Evolutionary conservation across 768 basidiomycete species (phyloP).

Genomic region (Hebeloma cylindrosporum): DNA sequence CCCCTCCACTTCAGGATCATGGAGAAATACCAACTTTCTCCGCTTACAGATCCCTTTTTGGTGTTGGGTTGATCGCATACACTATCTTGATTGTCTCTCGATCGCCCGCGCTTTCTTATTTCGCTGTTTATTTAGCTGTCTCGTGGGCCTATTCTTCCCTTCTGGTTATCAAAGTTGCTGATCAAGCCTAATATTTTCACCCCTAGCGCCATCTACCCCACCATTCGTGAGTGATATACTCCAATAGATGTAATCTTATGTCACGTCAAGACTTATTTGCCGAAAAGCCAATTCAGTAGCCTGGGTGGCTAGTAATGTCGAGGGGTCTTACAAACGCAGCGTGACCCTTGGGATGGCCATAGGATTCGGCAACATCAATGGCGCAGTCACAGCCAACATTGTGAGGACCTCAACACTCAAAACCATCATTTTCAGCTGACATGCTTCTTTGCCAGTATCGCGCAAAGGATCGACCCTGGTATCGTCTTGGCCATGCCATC

Average conservation of each 20-base stretch:
- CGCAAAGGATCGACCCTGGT: constrained; percentile 63
- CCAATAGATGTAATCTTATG: not conserved
- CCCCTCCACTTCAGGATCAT: not conserved
- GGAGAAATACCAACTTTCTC: not conserved
- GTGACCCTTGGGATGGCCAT: constrained; percentile 71
- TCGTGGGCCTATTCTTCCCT: constrained; percentile 45
- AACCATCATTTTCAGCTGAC: constrained; percentile 1
- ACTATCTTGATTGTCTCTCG: constrained; percentile 64
- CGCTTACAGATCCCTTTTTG: constrained; percentile 22
- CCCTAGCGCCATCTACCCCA: constrained; percentile 49
- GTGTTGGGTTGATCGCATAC: constrained; percentile 53
- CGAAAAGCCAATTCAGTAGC: constrained; percentile 34
- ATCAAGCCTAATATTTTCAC: not conserved
- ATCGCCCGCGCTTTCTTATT: constrained; percentile 65
- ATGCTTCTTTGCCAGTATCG: constrained; percentile 53
- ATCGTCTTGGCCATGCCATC: constrained; percentile 65
- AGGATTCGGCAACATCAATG: constrained; percentile 68
- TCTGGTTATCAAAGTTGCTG: not conserved
- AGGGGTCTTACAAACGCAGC: constrained; percentile 73
- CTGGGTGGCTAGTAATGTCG: constrained; percentile 72
- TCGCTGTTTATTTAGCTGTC: constrained; percentile 68
- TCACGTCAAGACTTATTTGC: not conserved
- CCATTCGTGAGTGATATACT: constrained; percentile 48
- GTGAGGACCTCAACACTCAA: constrained; percentile 37
- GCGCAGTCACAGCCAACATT: constrained; percentile 65